Percentiles rank a stretch among this genome's conserved stretches.
These are phyloP conservation scores for Exophiala lecanii-corni DNA, from an alignment of 2,329 filamentous ascomycete genomes.

Conservation along the genomic window DNA sequence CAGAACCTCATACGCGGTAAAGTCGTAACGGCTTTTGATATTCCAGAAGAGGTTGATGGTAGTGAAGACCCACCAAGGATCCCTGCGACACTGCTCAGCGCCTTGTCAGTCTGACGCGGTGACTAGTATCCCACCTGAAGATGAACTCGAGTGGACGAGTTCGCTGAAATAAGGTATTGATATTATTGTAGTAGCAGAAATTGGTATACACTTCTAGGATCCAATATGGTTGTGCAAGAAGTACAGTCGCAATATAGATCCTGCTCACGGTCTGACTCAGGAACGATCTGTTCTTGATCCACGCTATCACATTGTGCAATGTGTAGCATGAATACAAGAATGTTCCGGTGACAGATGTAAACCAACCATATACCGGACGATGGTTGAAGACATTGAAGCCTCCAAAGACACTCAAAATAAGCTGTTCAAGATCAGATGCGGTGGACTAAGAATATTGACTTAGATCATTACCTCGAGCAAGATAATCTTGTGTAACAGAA, in stretches of 20 bases:
- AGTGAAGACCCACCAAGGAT: slow-evolving; percentile 65
- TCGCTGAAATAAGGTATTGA: slow-evolving; percentile 47
- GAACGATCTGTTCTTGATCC: slow-evolving; percentile 62
- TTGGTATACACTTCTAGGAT: slow-evolving; percentile 60
- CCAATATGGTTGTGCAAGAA: slow-evolving; percentile 60
- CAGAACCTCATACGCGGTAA: slow-evolving; percentile 61
- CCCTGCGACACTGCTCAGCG: too few relatives aligned
- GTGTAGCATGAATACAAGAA: slow-evolving; percentile 57
- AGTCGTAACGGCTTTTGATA: slow-evolving; percentile 56
- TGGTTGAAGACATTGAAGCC: slow-evolving; percentile 54
- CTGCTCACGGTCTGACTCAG: slow-evolving; percentile 45
- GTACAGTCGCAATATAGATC: slow-evolving; percentile 55
- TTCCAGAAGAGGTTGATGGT: slow-evolving; percentile 56
- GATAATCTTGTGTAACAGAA: slow-evolving; percentile 48
- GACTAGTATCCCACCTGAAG: slow-evolving; percentile 43
- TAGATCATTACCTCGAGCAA: neutral
- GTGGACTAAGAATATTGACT: neutral
- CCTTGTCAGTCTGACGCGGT: too few relatives aligned
- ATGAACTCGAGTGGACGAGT: slow-evolving; percentile 57
- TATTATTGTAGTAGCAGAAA: slow-evolving; percentile 57
- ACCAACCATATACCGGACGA: slow-evolving; percentile 57
- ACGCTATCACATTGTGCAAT: slow-evolving; percentile 61
- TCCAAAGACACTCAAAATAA: slow-evolving; percentile 52
- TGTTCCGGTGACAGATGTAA: slow-evolving; percentile 55
- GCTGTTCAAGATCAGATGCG: neutral